Percentiles rank a stretch among this genome's conserved stretches.
Evolutionary conservation across 768 basidiomycete genomes (phyloP).

Genomic region (Strobilomyces dryophilus): DNA sequence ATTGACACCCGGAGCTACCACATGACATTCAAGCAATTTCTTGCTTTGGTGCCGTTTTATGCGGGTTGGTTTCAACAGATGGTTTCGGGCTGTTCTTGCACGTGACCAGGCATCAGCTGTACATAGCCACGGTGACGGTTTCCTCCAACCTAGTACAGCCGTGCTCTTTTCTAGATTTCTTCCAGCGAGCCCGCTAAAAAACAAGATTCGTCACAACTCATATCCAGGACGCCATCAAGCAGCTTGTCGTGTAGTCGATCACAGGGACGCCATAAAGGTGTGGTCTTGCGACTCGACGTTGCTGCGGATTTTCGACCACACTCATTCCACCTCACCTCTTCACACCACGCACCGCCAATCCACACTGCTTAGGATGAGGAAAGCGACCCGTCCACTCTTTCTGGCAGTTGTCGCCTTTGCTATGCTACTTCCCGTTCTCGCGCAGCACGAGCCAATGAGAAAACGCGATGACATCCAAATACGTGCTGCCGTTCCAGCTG

Average conservation of each 20-base stretch:
- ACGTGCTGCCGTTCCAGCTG: slow-evolving; percentile 3
- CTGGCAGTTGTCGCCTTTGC: slow-evolving; percentile 26
- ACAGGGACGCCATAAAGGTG: slow-evolving; percentile 6
- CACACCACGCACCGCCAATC: slow-evolving; percentile 2
- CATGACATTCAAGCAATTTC: no score
- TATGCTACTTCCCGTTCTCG: slow-evolving; percentile 23
- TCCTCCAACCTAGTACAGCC: slow-evolving; percentile 17
- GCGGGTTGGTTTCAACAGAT: neutral
- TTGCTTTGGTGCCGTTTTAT: no score
- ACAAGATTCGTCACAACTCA: neutral
- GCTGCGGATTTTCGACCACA: slow-evolving; percentile 25
- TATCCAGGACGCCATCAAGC: neutral
- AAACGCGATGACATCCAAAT: slow-evolving; percentile 13
- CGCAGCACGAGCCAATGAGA: slow-evolving; percentile 17
- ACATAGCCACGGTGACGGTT: slow-evolving; percentile 21
- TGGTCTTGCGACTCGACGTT: slow-evolving; percentile 14
- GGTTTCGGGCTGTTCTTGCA: slow-evolving; percentile 4
- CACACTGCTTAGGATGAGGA: slow-evolving; percentile 23
- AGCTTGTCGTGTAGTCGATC: neutral
- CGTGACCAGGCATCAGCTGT: slow-evolving; percentile 16
- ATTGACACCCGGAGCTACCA: no score
- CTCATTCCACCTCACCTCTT: slow-evolving; percentile 13
- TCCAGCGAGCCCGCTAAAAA: neutral
- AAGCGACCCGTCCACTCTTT: slow-evolving; percentile 21
- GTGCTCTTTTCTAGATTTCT: slow-evolving; percentile 3